A percentile compares a stretch with the other conserved stretches of the same genome.
Conservation (phyloP, 768 basidiomycete species). For the Saitozyma podzolica region DNA sequence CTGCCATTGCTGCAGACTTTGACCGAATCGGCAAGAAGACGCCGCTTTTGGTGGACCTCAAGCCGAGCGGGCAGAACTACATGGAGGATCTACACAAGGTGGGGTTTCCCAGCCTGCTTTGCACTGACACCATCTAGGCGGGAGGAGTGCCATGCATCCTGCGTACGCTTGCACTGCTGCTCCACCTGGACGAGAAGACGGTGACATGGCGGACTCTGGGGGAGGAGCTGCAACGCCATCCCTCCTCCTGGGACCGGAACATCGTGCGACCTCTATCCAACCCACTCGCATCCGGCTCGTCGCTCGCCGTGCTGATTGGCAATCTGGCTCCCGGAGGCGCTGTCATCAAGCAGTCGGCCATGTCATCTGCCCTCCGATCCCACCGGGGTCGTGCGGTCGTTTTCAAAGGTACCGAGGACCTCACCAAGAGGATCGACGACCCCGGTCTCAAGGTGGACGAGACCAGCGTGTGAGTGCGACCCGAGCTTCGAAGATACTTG, state of each 20-base stretch:
- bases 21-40: slow-evolving; percentile 82
- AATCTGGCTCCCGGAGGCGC: slow-evolving; percentile 79
- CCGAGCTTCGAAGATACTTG: background rate
- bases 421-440: slow-evolving; percentile 30
- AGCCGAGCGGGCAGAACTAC: slow-evolving; percentile 93
- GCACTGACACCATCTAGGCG: slow-evolving; percentile 43
- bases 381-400: slow-evolving; percentile 36
- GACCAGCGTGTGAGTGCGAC: slow-evolving; percentile 14
- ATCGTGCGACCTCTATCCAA: slow-evolving; percentile 68
- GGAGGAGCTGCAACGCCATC: slow-evolving; percentile 80
- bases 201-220: slow-evolving; percentile 85
- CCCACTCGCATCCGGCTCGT: slow-evolving; percentile 79
- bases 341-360: slow-evolving; percentile 65
- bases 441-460: slow-evolving; percentile 25
- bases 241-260: slow-evolving; percentile 60
- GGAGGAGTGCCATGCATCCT: slow-evolving; percentile 11
- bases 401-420: slow-evolving; percentile 33
- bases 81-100: slow-evolving; percentile 96
- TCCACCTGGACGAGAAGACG: slow-evolving; percentile 78
- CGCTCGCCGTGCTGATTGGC: slow-evolving; percentile 72
- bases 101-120: slow-evolving; percentile 67
- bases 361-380: slow-evolving; percentile 6
- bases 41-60: slow-evolving; percentile 94
- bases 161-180: slow-evolving; percentile 73
- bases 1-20: slow-evolving; percentile 62